Evolutionary conservation across 1,284 basidiomycete genomes (phyloP).

Genomic region (Leccinum fallax): DNA sequence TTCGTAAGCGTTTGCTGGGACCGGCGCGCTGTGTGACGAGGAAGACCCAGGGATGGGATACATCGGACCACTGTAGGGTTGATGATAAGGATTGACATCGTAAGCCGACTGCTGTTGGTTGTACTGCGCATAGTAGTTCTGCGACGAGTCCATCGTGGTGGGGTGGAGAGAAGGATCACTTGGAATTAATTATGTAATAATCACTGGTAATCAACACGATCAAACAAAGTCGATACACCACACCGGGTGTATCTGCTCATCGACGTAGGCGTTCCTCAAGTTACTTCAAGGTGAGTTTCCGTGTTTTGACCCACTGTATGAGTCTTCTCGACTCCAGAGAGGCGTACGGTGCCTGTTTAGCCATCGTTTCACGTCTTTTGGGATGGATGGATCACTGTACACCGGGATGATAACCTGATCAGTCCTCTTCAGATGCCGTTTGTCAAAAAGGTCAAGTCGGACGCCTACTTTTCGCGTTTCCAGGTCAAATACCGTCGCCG

Average conservation of each 20-base stretch:
- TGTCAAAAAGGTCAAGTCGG: constrained; percentile 86
- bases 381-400: constrained; percentile 30
- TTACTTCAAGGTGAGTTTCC: constrained; percentile 56
- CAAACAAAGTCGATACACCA: constrained; percentile 28
- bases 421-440: constrained; percentile 71
- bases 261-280: constrained; percentile 44
- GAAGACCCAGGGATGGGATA: constrained; percentile 65
- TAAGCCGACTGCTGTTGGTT: constrained; percentile 50
- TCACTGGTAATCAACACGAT: constrained; percentile 29
- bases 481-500: constrained; percentile 96
- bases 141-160: constrained; percentile 29
- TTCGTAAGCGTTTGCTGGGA: constrained; percentile 87
- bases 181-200: constrained; percentile 25
- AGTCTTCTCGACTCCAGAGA: neutral
- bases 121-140: constrained; percentile 46
- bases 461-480: constrained; percentile 96
- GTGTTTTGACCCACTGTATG: neutral
- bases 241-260: constrained; percentile 22
- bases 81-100: constrained; percentile 77
- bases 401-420: constrained; percentile 32
- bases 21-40: constrained; percentile 73
- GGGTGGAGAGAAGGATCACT: neutral
- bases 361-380: constrained; percentile 9
- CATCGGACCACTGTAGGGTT: constrained; percentile 74
- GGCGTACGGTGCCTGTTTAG: neutral